Conservation (phyloP, 139 green algal genomes). For the Chloropicon primus region DNA sequence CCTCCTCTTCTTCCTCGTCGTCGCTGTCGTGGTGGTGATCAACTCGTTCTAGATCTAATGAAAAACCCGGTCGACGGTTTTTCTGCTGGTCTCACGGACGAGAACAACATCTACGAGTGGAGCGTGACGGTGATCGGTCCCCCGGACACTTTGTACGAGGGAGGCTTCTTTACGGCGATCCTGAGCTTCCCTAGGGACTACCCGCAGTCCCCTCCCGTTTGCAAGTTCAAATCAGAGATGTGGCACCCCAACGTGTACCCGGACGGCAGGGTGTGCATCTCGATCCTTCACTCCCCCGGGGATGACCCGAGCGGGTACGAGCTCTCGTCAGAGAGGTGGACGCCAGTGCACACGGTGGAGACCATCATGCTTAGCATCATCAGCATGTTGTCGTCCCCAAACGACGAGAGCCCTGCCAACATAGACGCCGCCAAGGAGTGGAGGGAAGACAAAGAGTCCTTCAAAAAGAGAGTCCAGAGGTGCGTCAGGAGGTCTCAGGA, state of each 20-base stretch:
- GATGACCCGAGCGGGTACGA: constrained; percentile 95
- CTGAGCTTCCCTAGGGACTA: constrained; percentile 96
- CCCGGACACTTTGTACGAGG: constrained; percentile 96
- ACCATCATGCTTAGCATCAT: constrained; percentile 99
- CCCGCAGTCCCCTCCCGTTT: constrained; percentile 82
- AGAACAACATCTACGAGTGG: constrained; percentile 98
- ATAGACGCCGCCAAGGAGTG: constrained; percentile 87
- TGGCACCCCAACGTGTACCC: constrained; percentile 96
- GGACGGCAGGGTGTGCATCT: constrained; percentile 98
- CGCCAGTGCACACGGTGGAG: constrained; percentile 94
- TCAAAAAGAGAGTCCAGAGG: constrained; percentile 75
- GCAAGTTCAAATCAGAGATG: constrained; percentile 96
- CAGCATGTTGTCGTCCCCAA: constrained; percentile 94
- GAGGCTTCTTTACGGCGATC: constrained; percentile 96
- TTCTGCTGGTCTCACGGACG: constrained; percentile 88
- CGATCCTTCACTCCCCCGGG: constrained; percentile 90
- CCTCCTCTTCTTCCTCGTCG: not conserved
- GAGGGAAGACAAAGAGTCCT: constrained; percentile 70
- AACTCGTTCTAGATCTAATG: constrained; percentile 65
- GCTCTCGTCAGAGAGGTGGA: constrained; percentile 85
- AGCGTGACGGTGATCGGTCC: constrained; percentile 92
- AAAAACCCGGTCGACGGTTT: constrained; percentile 97
- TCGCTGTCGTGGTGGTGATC: not conserved
- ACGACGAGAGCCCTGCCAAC: constrained; percentile 97
- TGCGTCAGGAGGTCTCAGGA: constrained; percentile 88